Conservation (phyloP, 495 filamentous ascomycete genomes). For the Trypethelium eluteriae region DNA sequence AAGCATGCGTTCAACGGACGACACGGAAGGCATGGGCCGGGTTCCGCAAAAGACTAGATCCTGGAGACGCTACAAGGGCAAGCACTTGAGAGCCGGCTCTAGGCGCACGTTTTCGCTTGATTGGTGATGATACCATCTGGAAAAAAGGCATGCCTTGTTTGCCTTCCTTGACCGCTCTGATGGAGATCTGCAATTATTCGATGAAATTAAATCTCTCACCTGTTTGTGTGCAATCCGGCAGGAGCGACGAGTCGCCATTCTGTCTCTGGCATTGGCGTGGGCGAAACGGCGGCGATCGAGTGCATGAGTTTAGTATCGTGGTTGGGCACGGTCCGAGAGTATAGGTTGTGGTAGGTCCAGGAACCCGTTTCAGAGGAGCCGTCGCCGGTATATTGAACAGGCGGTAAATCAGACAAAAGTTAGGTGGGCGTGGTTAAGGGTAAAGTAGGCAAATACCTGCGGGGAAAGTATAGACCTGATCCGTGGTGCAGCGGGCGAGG, state of each 20-base stretch:
- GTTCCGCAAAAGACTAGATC: not conserved
- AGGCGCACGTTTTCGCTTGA: not conserved
- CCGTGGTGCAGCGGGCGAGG: not conserved
- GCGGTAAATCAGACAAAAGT: not conserved
- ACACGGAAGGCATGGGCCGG: not conserved
- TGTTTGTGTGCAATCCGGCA: not conserved
- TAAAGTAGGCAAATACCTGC: not conserved
- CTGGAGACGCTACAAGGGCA: not conserved
- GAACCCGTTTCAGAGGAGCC: not conserved
- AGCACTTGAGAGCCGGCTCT: not conserved
- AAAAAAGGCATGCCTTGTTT: not conserved
- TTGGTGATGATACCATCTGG: not conserved
- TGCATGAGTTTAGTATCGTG: not conserved
- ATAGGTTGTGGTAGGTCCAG: not conserved
- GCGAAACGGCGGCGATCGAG: not conserved
- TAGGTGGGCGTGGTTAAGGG: too few relatives aligned
- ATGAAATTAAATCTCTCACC: not conserved
- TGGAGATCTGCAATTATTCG: not conserved
- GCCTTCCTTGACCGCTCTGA: constrained; percentile 5
- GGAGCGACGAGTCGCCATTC: not conserved
- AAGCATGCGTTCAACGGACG: not conserved
- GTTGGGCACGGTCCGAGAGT: not conserved
- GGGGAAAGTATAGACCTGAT: not conserved
- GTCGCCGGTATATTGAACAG: not conserved
- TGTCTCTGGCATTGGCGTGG: not conserved